phyloP scores from a whole-genome alignment of 2,329 filamentous ascomycete genomes.

The Cadophora malorum region DNA sequence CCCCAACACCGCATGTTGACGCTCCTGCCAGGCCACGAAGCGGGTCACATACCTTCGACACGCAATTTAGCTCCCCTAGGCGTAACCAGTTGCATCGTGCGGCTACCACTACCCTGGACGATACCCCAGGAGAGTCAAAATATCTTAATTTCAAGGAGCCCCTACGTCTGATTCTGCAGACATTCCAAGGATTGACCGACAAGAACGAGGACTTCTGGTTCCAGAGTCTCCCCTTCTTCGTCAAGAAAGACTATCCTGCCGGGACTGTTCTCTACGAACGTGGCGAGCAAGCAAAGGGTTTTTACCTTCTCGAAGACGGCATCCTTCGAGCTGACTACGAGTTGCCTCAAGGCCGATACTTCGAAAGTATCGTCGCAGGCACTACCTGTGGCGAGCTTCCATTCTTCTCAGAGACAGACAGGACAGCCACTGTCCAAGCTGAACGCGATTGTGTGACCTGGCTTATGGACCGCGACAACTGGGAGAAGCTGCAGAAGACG shows the following conservation, averaged over 20 bases:
- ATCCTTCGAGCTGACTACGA: constrained; percentile 91
- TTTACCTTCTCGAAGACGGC: constrained; percentile 89
- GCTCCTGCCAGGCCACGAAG: constrained; percentile 32
- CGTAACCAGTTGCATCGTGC: constrained; percentile 78
- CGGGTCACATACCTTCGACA: constrained; percentile 56
- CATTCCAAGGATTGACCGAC: constrained; percentile 87
- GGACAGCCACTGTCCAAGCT: constrained; percentile 85
- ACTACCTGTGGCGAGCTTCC: constrained; percentile 95
- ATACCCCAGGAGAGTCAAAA: constrained; percentile 63
- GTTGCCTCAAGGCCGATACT: constrained; percentile 85
- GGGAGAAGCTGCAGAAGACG: constrained; percentile 73
- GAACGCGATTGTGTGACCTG: constrained; percentile 85
- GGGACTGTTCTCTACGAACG: constrained; percentile 79
- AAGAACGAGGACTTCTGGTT: constrained; percentile 98
- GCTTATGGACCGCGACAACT: constrained; percentile 75
- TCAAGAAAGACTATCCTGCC: constrained; percentile 67
- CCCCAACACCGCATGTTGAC: constrained; percentile 42
- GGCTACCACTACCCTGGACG: constrained; percentile 76
- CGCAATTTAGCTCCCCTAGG: constrained; percentile 76
- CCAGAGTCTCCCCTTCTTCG: constrained; percentile 77
- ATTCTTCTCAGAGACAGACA: constrained; percentile 89
- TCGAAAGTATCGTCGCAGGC: constrained; percentile 91
- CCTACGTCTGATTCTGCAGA: constrained; percentile 87
- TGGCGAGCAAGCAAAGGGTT: constrained; percentile 79
- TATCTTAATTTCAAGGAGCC: constrained; percentile 92